Evolutionary conservation across 257 asterid genomes (phyloP), one percentile per base, ranked within the genome.

Genomic region (Nicotiana otophora): DNA sequence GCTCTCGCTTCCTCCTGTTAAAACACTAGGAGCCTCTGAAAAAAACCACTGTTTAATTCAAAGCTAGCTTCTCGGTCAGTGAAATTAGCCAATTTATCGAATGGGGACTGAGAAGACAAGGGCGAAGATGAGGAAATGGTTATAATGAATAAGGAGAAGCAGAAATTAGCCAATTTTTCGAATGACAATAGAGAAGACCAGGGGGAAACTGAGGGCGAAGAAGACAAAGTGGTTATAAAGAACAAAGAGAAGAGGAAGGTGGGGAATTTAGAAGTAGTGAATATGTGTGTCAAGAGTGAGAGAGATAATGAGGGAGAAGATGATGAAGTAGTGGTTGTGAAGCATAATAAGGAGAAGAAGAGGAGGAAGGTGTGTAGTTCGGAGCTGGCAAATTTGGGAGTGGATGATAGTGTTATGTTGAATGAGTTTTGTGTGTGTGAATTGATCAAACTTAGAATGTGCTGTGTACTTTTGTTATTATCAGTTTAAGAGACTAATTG

Each of bases 301-400:
- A 83, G 81, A 86, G 86, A 80, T 8, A 66, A 77, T 84, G 85
- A 87, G 80, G 88, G 31, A 42, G 84, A 60, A 11, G 88, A 69
- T 17, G 85, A 68, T 31, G 86, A 62, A 39, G 81, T 58, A 20
- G 86, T 53, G 28, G 85, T 78, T 84, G 77, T 28, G 78, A 77
- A 46, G 23, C 34, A 70, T 70, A 39, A 10, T 70, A 42, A 69
- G 58, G 75, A 77, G 58, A 76, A 77, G 75, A 91, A 88, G 89
- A 87, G 89, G 91, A 87, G 90, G 84, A 87, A 84, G 72, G 57
- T 85, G 64, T 89, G 78, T 77, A 77, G 46, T 63, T 75, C 68
- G 31, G 92, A 89, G 85, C 86, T 87, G 84, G 79, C 75, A 78
- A 87, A 85, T 86, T 86, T 87, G 83, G 89, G 88, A 81, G 85